Evolutionary conservation across 2,329 filamentous ascomycete genomes (phyloP), one percentile per base, ranked within the genome.

Genomic region (Diaporthe humulicola): DNA sequence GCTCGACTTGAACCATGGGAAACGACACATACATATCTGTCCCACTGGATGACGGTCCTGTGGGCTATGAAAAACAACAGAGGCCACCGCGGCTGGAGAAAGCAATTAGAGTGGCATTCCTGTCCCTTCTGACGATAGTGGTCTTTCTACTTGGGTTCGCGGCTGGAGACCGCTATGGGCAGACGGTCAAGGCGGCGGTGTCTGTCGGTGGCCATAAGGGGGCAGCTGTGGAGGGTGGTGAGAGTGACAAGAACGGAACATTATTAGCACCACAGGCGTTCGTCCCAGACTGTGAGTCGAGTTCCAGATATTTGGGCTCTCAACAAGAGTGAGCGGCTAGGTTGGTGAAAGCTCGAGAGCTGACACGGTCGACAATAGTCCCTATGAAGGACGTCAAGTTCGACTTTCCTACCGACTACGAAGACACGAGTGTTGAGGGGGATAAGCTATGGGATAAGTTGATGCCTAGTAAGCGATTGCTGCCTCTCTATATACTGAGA

Each of bases 371-470:
- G 38, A 28, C 17, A 19, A 19, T 8, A 76, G 74, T 76, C 33
- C 67, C 74, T 1, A 56, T 50, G 54, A 76, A 69, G 50, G 67
- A 28, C 19, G 58, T 76, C 54, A 42, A 70, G n/a, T 76, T 76
- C 25, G 50, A 76, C 57, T 74, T 74, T 30, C 74, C 74, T 25
- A 76, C 74, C 12, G 45, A 60, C 10, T 76, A 76, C 22, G 74
- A 74, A 54, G 69, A 76, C 15, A 71, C 72, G 9, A 74, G 72
- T 42, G 40, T 76, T 38, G 60, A 73, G 4, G 74, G 72, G 14
- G 74, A 76, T 25, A 76, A 71, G 74, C 58, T 76, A 5, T 76
- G 74, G 74, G 22, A 76, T 19, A 50, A 48, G 6, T 42, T 76
- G 17, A 74, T 76, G 72, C 74, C 74, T 8, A 38, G 74, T 76